A percentile compares a stretch with the other conserved stretches of the same genome.
Evolutionary conservation across 441 rosid species (phyloP).

Genomic region (Flueggea neowawraea): DNA sequence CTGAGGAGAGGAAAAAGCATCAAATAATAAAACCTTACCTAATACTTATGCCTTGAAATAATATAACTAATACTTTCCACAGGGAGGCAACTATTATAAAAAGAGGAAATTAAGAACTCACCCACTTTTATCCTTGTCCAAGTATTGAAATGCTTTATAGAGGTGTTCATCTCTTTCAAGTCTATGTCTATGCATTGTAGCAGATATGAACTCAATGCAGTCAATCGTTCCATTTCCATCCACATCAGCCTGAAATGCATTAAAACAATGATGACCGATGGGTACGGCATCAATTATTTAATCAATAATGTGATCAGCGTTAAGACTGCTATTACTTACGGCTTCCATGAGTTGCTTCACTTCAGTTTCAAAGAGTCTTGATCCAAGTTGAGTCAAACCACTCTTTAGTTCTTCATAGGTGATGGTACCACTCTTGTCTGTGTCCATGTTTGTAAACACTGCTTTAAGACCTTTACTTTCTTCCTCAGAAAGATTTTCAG

Average conservation of each 20-base stretch:
- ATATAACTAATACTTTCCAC: neutral
- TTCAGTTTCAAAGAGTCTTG: constrained; percentile 84
- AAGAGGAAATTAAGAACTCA: constrained; percentile 25
- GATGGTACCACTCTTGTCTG: constrained; percentile 90
- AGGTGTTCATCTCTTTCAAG: constrained; percentile 87
- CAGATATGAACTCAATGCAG: constrained; percentile 89
- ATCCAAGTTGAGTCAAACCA: constrained; percentile 84
- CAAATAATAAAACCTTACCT: too few species aligned
- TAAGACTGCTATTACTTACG: constrained; percentile 33
- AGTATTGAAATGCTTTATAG: constrained; percentile 82
- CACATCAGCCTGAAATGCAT: constrained; percentile 75
- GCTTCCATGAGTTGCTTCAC: constrained; percentile 97
- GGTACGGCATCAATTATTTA: too few species aligned
- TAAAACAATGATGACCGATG: too few species aligned
- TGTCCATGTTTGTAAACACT: constrained; percentile 90
- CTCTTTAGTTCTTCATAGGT: constrained; percentile 90
- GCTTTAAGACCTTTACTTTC: constrained; percentile 92
- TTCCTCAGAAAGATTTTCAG: constrained; percentile 83
- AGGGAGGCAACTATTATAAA: neutral
- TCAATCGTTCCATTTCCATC: constrained; percentile 95
- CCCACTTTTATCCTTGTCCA: constrained; percentile 95
- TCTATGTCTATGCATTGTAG: constrained; percentile 83
- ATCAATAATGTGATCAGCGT: too few species aligned
- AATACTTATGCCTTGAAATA: too few species aligned
- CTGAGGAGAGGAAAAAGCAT: too few species aligned